Conservation (phyloP, 371 early-diverging fungal species). For the Funneliformis caledonium region DNA sequence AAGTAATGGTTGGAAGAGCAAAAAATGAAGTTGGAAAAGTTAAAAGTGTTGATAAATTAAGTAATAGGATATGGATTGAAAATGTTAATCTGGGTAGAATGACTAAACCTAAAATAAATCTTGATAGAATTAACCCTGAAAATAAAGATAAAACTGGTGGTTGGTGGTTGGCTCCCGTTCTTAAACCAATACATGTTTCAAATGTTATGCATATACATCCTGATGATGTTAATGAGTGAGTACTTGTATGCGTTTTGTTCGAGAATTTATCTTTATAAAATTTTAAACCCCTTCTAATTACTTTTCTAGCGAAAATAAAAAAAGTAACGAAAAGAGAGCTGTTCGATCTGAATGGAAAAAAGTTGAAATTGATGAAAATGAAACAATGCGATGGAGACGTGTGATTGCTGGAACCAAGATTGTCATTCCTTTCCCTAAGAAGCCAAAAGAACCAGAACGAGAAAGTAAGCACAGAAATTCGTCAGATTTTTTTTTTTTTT, state of each 20-base stretch:
- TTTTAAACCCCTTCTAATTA: neutral
- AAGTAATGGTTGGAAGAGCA: conserved; percentile 30
- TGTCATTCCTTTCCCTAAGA: neutral
- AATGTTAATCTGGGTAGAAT: conserved; percentile 20
- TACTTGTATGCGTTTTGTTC: neutral
- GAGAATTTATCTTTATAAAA: neutral
- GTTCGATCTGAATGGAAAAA: conserved; percentile 7
- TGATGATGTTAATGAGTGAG: conserved; percentile 24
- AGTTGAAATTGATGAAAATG: conserved; percentile 17
- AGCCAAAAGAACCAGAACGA: conserved; percentile 24
- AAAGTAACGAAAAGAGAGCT: conserved; percentile 10
- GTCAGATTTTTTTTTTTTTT: too few species aligned
- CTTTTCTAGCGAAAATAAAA: neutral
- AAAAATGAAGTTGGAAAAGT: conserved; percentile 35
- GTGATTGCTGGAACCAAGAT: conserved; percentile 28
- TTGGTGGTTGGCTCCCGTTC: conserved; percentile 33
- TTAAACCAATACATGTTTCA: conserved; percentile 35
- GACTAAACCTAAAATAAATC: neutral
- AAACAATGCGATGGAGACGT: conserved; percentile 38
- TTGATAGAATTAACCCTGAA: neutral
- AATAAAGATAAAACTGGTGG: conserved; percentile 15
- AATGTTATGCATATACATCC: conserved; percentile 37
- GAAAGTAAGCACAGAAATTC: conserved; percentile 11
- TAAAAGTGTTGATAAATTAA: conserved; percentile 16
- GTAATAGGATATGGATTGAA: conserved; percentile 27